Conservation (phyloP, 2,329 filamentous ascomycete genomes). For the Colletotrichum sp. region DNA sequence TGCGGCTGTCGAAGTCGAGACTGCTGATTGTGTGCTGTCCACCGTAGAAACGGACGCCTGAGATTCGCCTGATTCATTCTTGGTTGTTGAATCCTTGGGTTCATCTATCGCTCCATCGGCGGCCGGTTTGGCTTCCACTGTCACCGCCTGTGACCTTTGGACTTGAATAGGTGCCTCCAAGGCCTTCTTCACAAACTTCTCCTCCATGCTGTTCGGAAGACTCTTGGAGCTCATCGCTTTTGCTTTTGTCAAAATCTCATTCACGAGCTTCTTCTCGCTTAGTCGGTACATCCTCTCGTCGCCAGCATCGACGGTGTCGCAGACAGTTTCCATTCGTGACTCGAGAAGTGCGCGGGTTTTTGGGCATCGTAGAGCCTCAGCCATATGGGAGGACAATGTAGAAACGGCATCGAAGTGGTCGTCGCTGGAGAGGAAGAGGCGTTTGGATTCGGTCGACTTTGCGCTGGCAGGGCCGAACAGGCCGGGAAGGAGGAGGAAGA, state of each 20-base stretch:
- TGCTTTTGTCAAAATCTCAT: conserved; percentile 73
- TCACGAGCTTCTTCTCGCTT: conserved; percentile 71
- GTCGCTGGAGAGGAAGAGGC: conserved; percentile 70
- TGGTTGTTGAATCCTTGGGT: conserved; percentile 29
- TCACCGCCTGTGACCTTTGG: conserved; percentile 61
- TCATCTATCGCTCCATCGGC: conserved; percentile 21
- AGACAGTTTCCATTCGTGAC: conserved; percentile 70
- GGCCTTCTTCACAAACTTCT: conserved; percentile 77
- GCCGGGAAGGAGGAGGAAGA: conserved; percentile 82
- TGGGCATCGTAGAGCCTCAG: conserved; percentile 55
- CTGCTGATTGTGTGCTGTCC: conserved; percentile 35
- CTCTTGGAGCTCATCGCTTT: conserved; percentile 65
- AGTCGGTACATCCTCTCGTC: conserved; percentile 87
- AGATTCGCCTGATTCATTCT: conserved; percentile 40
- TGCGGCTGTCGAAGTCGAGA: conserved; percentile 48
- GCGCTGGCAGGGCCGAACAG: conserved; percentile 54
- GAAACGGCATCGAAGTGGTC: conserved; percentile 72
- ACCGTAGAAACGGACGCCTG: conserved; percentile 43
- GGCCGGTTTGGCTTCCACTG: neutral
- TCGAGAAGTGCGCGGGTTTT: conserved; percentile 59
- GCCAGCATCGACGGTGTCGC: conserved; percentile 82
- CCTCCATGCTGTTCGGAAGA: conserved; percentile 82
- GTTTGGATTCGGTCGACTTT: conserved; percentile 54
- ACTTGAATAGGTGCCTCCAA: conserved; percentile 78
- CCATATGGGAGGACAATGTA: conserved; percentile 61